Percentiles rank a stretch among this genome's conserved stretches.
phyloP scores from a whole-genome alignment of 495 filamentous ascomycete genomes.

The Schizothecium vesticola region DNA sequence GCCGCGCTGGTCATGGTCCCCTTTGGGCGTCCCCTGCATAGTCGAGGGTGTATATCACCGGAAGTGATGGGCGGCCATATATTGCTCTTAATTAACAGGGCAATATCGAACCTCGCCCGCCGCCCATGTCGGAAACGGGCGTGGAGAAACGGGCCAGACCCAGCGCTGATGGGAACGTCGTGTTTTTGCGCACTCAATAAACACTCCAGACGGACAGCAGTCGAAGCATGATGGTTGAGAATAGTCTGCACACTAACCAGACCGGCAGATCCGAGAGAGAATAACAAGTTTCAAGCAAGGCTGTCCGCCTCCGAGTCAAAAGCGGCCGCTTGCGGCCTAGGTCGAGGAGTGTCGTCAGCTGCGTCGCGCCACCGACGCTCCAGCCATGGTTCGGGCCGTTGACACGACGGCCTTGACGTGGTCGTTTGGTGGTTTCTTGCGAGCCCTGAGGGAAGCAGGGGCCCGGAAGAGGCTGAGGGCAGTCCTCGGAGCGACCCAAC shows the following conservation, averaged over 20 bases:
- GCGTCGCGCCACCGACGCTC: slow-evolving; percentile 8
- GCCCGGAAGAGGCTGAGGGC: slow-evolving; percentile 11
- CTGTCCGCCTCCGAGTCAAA: neutral
- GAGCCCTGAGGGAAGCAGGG: slow-evolving; percentile 4
- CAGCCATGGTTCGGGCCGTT: slow-evolving; percentile 11
- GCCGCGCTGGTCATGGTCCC: slow-evolving; percentile 2
- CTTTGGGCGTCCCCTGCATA: neutral
- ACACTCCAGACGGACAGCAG: slow-evolving; percentile 4
- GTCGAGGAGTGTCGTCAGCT: neutral
- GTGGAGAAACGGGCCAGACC: slow-evolving; percentile 1
- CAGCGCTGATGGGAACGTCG: slow-evolving; percentile 3
- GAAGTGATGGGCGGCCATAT: slow-evolving; percentile 23
- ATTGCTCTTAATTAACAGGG: slow-evolving; percentile 26
- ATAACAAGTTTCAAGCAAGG: neutral
- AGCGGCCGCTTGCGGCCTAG: neutral
- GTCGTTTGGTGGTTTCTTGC: neutral
- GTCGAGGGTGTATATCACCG: slow-evolving; percentile 20
- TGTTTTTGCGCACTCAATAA: slow-evolving; percentile 16
- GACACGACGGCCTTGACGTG: neutral
- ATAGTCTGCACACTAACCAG: slow-evolving; percentile 12
- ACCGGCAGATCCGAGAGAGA: slow-evolving; percentile 12
- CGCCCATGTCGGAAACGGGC: slow-evolving; percentile 1
- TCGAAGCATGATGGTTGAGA: slow-evolving; percentile 12
- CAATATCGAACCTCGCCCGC: slow-evolving; percentile 21
- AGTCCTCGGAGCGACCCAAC: slow-evolving; percentile 11